Evolutionary conservation across 441 rosid species (phyloP).

Genomic region (Croton setiger): DNA sequence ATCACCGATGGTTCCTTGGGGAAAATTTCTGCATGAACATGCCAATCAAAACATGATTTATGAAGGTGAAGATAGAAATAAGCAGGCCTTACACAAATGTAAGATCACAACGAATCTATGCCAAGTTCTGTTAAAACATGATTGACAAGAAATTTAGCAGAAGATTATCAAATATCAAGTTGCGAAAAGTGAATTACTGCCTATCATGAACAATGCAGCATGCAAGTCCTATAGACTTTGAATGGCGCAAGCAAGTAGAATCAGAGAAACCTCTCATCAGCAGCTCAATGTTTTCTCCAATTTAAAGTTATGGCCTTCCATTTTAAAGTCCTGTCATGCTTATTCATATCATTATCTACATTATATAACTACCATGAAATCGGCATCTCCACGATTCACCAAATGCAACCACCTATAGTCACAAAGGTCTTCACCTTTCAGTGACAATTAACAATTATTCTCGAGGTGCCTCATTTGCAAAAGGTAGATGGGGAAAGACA

Average conservation of each 20-base stretch:
- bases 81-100: no score
- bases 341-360: background rate
- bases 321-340: background rate
- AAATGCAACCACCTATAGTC: background rate
- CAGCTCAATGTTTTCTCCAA: background rate
- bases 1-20: conserved; percentile 94
- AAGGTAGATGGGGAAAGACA: no score
- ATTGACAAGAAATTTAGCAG: background rate
- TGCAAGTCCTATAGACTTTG: background rate
- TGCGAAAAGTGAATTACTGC: background rate
- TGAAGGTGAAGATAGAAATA: conserved; percentile 8
- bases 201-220: background rate
- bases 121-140: background rate
- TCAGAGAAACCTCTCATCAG: background rate
- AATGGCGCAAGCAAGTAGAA: background rate
- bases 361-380: background rate
- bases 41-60: conserved; percentile 15
- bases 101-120: background rate
- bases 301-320: background rate
- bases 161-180: background rate
- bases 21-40: conserved; percentile 71
- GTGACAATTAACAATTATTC: background rate
- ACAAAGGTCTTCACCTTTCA: background rate
- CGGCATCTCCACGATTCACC: background rate
- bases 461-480: no score